Percentiles rank a stretch among this genome's conserved stretches.
Evolutionary conservation across 2,329 filamentous ascomycete species (phyloP).

Genomic region (Tolypocladium sp.): DNA sequence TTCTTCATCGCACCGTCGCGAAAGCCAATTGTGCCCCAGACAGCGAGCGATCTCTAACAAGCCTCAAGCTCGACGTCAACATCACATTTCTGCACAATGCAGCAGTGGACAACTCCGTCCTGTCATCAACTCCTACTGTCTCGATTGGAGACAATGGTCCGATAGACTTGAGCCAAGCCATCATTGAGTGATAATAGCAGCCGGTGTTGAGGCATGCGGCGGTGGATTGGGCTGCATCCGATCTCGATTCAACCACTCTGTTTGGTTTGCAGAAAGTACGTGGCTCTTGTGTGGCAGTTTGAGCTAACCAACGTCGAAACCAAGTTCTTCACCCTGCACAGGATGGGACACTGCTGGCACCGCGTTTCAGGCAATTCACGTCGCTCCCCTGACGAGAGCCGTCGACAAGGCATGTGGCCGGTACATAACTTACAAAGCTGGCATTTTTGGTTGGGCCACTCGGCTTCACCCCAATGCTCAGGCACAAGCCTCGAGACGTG

Average conservation of each 20-base stretch:
- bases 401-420: neutral
- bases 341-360: too few relatives aligned
- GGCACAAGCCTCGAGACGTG: neutral
- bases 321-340: neutral
- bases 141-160: neutral
- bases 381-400: neutral
- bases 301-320: neutral
- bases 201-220: neutral
- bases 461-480: neutral
- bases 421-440: too few relatives aligned
- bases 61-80: neutral
- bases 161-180: neutral
- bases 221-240: neutral
- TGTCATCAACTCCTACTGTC: neutral
- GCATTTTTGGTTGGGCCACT: neutral
- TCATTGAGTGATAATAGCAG: neutral
- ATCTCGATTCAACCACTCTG: neutral
- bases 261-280: neutral
- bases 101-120: too few relatives aligned
- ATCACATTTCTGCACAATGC: neutral
- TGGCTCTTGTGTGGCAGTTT: neutral
- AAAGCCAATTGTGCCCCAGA: neutral
- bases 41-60: neutral
- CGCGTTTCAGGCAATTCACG: neutral
- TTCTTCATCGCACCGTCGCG: neutral